These are phyloP conservation scores for Glebionis coronaria DNA, from an alignment of 129 eudicot genomes.

Conservation along the genomic window DNA sequence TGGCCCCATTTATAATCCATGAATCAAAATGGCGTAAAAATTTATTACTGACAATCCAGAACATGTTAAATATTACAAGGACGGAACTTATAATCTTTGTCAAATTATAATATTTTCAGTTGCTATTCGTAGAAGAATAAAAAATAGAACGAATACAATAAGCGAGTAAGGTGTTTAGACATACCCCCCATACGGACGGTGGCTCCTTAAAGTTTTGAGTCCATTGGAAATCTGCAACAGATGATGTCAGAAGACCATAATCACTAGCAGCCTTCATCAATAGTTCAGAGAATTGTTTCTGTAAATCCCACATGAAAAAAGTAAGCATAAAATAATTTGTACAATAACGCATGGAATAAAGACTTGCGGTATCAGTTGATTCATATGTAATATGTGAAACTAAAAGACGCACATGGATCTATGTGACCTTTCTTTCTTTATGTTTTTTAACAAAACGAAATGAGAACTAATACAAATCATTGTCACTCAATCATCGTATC, in stretches of 20 bases:
- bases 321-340: not conserved
- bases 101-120: too few relatives aligned
- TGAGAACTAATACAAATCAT: too few relatives aligned
- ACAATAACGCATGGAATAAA: too few relatives aligned
- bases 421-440: too few relatives aligned
- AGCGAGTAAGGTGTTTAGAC: conserved; percentile 13
- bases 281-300: conserved; percentile 97
- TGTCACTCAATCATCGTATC: not conserved
- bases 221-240: conserved; percentile 94
- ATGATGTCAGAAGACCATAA: conserved; percentile 84
- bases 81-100: too few relatives aligned
- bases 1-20: not conserved
- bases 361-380: not conserved
- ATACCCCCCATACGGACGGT: conserved; percentile 96
- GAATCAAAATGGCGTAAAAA: not conserved
- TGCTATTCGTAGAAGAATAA: not conserved
- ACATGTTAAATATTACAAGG: too few relatives aligned
- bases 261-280: conserved; percentile 96
- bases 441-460: too few relatives aligned
- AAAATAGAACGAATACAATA: not conserved
- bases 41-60: too few relatives aligned
- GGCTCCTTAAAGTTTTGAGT: conserved; percentile 95
- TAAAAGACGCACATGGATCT: too few relatives aligned
- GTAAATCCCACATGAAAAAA: conserved; percentile 32
- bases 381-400: not conserved